Conservation (phyloP, 2,329 filamentous ascomycete species). For the Fusarium drepaniforme region DNA sequence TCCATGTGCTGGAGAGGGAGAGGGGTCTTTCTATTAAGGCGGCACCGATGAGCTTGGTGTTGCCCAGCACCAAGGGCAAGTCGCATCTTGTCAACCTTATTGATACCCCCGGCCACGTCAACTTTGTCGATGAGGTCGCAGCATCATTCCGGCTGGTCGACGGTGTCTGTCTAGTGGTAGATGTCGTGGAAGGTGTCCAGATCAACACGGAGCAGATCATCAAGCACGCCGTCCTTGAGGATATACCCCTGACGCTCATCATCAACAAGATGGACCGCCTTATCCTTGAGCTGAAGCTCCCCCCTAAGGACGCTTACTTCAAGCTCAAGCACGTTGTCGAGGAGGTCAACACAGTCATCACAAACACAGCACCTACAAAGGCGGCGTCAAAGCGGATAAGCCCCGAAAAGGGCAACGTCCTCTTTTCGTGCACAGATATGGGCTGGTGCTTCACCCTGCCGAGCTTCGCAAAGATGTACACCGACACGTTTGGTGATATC, state of each 20-base stretch:
- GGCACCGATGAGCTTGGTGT: conserved; percentile 91
- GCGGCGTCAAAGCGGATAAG: conserved; percentile 86
- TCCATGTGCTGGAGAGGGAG: conserved; percentile 89
- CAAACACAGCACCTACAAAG: conserved; percentile 84
- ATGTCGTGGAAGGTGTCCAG: conserved; percentile 99
- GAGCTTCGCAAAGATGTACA: conserved; percentile 97
- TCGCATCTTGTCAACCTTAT: conserved; percentile 95
- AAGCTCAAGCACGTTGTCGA: conserved; percentile 99
- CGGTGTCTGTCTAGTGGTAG: conserved; percentile 92
- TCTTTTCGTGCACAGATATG: conserved; percentile 93
- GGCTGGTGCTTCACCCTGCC: conserved; percentile 96
- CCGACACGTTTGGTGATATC: conserved; percentile 85
- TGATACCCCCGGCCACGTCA: conserved; percentile 97
- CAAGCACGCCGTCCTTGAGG: conserved; percentile 92
- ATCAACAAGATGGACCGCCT: conserved; percentile 98
- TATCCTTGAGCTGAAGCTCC: conserved; percentile 93
- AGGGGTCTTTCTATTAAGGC: conserved; percentile 92
- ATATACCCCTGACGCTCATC: conserved; percentile 88
- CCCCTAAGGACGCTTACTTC: conserved; percentile 96
- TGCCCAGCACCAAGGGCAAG: conserved; percentile 91
- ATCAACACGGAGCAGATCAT: conserved; percentile 97
- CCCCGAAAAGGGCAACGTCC: conserved; percentile 97
- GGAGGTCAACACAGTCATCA: conserved; percentile 96
- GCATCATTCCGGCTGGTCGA: conserved; percentile 88
- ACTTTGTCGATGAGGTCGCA: conserved; percentile 98